Evolutionary conservation across 2,329 filamentous ascomycete genomes (phyloP).

Genomic region (Aspergillus awamori): DNA sequence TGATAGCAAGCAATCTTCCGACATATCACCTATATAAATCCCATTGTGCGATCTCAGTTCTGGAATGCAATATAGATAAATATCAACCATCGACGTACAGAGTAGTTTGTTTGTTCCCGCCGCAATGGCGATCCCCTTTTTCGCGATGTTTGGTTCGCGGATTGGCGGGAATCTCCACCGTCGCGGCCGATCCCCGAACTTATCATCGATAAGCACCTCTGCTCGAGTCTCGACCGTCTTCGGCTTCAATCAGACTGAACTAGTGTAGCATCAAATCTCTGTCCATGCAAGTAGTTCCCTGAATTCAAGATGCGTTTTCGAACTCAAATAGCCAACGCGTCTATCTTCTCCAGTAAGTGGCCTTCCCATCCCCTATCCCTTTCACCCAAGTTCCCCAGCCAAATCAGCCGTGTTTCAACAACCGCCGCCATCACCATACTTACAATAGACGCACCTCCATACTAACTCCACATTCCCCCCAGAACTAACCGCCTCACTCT

Average conservation of each 20-base stretch:
- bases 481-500: slow-evolving; percentile 66
- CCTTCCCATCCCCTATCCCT: slow-evolving; percentile 8
- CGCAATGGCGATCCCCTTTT: no score
- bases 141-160: not conserved
- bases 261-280: no score
- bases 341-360: slow-evolving; percentile 55
- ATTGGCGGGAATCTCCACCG: not conserved
- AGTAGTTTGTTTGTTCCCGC: no score
- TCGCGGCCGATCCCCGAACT: not conserved
- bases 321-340: slow-evolving; percentile 34
- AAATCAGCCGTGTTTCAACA: not conserved
- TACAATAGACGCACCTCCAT: slow-evolving; percentile 15
- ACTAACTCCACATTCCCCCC: slow-evolving; percentile 15
- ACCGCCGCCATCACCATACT: slow-evolving; percentile 15
- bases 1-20: no score
- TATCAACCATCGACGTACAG: no score
- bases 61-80: no score
- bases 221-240: not conserved
- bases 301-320: slow-evolving; percentile 37
- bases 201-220: not conserved
- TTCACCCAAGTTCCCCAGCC: not conserved
- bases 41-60: no score
- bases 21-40: rapidly evolving
- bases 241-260: not conserved
- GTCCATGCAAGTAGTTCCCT: not conserved